phyloP scores from a whole-genome alignment of 768 basidiomycete genomes.

The Tylopilus cervinicoccineus region DNA sequence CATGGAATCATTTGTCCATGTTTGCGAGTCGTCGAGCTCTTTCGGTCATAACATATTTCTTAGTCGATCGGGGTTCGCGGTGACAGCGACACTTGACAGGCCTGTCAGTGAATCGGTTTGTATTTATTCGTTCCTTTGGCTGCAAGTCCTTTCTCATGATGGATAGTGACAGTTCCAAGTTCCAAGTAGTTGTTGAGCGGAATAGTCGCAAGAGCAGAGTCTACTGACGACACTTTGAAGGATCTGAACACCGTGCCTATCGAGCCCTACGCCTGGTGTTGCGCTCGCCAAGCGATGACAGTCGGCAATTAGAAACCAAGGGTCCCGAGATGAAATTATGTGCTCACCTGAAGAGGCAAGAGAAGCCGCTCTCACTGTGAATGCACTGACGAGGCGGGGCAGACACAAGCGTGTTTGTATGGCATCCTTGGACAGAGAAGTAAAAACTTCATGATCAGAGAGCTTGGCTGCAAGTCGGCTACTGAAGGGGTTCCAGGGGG shows the following conservation, averaged over 20 bases:
- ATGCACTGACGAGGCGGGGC: no score
- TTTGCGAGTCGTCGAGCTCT: not conserved
- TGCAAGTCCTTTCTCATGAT: not conserved
- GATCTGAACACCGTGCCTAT: no score
- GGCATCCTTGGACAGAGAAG: not conserved
- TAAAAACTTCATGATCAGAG: not conserved
- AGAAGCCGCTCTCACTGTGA: no score
- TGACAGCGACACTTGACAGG: not conserved
- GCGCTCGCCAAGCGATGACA: no score
- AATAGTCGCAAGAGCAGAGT: no score
- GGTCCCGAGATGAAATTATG: no score
- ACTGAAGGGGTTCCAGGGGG: slow-evolving; percentile 7
- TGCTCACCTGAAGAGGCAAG: no score
- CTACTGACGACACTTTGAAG: no score
- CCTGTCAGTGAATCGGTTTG: not conserved
- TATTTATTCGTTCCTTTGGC: not conserved
- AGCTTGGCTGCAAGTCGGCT: not conserved
- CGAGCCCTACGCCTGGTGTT: no score
- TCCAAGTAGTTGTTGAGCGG: no score
- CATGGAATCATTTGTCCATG: not conserved
- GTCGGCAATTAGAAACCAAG: no score
- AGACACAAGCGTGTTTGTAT: not conserved
- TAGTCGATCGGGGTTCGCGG: not conserved
- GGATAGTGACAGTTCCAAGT: not conserved
- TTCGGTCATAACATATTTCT: not conserved